Conservation (phyloP, 176 grass and related monocot species). For the Triticum urartu region DNA sequence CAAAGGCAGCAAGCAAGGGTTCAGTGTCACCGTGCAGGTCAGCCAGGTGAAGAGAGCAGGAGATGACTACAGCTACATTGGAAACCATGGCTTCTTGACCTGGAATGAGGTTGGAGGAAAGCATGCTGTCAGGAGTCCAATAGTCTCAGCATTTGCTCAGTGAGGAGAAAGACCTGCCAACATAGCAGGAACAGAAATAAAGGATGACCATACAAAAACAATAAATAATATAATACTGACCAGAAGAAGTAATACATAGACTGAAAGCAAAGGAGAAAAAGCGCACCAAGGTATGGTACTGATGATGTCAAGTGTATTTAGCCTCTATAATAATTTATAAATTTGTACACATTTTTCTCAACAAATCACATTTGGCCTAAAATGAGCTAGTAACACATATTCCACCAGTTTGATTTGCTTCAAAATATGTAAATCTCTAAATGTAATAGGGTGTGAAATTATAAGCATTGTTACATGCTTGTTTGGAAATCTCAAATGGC, state of each 20-base stretch:
- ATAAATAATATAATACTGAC: conserved; percentile 13
- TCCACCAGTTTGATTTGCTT: background rate
- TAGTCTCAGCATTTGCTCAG: conserved; percentile 65
- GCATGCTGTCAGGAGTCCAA: conserved; percentile 66
- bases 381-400: background rate
- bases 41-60: conserved; percentile 33
- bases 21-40: conserved; percentile 51
- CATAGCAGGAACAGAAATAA: conserved; percentile 20
- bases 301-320: conserved; percentile 22
- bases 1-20: conserved; percentile 56
- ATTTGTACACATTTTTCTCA: background rate
- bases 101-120: conserved; percentile 77
- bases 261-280: background rate
- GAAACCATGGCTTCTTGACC: conserved; percentile 72
- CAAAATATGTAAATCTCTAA: background rate
- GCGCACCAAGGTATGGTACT: background rate
- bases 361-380: background rate
- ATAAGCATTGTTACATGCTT: background rate
- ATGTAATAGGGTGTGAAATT: background rate
- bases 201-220: conserved; percentile 7
- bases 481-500: background rate
- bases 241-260: conserved; percentile 13
- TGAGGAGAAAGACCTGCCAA: conserved; percentile 13
- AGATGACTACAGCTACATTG: conserved; percentile 32
- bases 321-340: background rate